A percentile compares a stretch with the other conserved stretches of the same genome.
Evolutionary conservation across 225 moss, liverwort and hornwort species (phyloP).

Genomic region (Physcomitrium patens): DNA sequence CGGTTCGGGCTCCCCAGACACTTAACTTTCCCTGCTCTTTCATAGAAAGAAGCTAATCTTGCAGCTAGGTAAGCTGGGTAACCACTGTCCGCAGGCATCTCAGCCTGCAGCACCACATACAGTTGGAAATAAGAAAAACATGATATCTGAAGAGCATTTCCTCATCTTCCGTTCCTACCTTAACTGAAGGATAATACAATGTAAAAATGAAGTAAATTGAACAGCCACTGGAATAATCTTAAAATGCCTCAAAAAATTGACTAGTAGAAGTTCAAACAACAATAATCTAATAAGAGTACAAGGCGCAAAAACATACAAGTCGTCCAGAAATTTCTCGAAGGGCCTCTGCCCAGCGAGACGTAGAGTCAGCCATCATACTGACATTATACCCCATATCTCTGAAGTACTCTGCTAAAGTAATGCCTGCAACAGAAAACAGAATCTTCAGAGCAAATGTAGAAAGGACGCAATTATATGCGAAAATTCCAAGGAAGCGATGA

Average conservation of each 20-base stretch:
- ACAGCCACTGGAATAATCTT: neutral
- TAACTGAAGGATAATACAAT: neutral
- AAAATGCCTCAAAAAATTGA: neutral
- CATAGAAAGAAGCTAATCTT: conserved; percentile 75
- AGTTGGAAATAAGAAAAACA: neutral
- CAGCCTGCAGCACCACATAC: conserved; percentile 46
- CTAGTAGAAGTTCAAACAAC: neutral
- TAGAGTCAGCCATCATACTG: conserved; percentile 82
- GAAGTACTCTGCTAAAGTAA: conserved; percentile 77
- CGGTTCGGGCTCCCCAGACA: conserved; percentile 73
- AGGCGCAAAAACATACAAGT: conserved; percentile 35
- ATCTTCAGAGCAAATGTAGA: neutral
- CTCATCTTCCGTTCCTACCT: neutral
- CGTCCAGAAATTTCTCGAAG: conserved; percentile 83
- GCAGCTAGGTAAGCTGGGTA: conserved; percentile 76
- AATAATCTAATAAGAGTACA: neutral
- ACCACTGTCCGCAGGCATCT: conserved; percentile 84
- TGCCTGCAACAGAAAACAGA: conserved; percentile 41
- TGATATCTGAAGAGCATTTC: neutral
- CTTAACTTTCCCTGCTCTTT: conserved; percentile 73
- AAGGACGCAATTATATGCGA: neutral
- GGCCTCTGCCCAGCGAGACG: conserved; percentile 83
- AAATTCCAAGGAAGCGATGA: neutral
- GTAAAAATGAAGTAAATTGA: neutral
- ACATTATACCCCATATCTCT: conserved; percentile 86